phyloP scores from a whole-genome alignment of 441 rosid genomes.

The Capsella rubella region DNA sequence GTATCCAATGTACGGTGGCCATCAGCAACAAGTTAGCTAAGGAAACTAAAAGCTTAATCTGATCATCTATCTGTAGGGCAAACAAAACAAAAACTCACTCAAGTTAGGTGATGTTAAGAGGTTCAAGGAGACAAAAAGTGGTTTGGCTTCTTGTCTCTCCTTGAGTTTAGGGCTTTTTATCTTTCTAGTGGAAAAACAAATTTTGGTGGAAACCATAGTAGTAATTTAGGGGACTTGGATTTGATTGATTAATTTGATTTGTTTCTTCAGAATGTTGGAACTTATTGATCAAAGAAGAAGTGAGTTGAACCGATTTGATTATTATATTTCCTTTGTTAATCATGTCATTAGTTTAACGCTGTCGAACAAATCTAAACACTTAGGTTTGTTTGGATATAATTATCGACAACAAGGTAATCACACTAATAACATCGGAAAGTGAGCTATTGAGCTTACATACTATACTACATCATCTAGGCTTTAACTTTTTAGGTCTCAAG shows the following conservation, averaged over 20 bases:
- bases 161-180: constrained; percentile 38
- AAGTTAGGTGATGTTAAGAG: constrained; percentile 41
- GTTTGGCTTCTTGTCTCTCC: constrained; percentile 22
- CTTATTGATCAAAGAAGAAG: constrained; percentile 3
- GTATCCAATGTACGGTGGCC: constrained; percentile 81
- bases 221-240: constrained; percentile 39
- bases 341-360: constrained; percentile 4
- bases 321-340: not conserved
- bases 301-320: constrained; percentile 31
- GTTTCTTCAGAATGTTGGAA: constrained; percentile 26
- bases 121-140: constrained; percentile 20
- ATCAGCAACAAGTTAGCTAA: constrained; percentile 97
- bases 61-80: constrained; percentile 44
- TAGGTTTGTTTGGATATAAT: not conserved
- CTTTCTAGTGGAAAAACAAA: constrained; percentile 48
- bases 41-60: constrained; percentile 26
- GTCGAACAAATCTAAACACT: constrained; percentile 3
- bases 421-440: not conserved
- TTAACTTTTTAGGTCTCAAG: not conserved
- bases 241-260: constrained; percentile 37
- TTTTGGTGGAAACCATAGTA: constrained; percentile 62
- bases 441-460: not conserved
- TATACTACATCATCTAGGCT: not conserved
- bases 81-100: constrained; percentile 32
- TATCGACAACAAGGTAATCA: not conserved